Evolutionary conservation across 495 filamentous ascomycete species (phyloP).

Genomic region (Jackrogersella multiformis): DNA sequence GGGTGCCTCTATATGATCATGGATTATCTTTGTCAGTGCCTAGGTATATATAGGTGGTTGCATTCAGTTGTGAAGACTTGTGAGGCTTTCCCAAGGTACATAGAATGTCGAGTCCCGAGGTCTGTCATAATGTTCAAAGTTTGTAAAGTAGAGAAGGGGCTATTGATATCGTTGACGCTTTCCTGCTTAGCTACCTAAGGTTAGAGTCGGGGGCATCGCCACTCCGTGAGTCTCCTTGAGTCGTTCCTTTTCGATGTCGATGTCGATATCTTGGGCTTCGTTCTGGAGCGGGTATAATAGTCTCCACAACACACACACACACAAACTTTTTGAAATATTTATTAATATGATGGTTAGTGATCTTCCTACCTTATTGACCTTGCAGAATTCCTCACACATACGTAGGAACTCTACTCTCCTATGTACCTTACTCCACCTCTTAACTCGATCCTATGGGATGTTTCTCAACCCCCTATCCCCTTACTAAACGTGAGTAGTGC

Average conservation of each 20-base stretch:
- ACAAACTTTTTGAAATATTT: too few relatives aligned
- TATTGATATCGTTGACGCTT: neutral
- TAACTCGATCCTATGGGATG: neutral
- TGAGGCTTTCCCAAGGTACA: conserved; percentile 16
- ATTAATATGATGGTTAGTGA: too few relatives aligned
- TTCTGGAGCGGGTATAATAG: too few relatives aligned
- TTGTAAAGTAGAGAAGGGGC: conserved; percentile 3
- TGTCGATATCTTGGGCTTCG: too few relatives aligned
- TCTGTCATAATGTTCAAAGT: conserved; percentile 21
- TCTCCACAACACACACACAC: too few relatives aligned
- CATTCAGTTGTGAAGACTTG: conserved; percentile 8
- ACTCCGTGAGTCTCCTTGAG: too few relatives aligned
- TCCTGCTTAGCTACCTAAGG: neutral
- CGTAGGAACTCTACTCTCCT: neutral
- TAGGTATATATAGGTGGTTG: neutral
- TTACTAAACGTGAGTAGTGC: neutral
- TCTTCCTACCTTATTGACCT: neutral
- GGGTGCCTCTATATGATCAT: conserved; percentile 1
- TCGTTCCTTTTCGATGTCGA: too few relatives aligned
- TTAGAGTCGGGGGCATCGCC: too few relatives aligned
- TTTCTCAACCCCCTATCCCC: neutral
- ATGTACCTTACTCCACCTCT: too few relatives aligned
- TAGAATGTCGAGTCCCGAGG: conserved; percentile 5
- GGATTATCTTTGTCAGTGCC: conserved; percentile 30
- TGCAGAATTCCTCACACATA: neutral